These are phyloP conservation scores for Cystobasidium tubakii DNA, from an alignment of 768 basidiomycete species.

Conservation along the genomic window DNA sequence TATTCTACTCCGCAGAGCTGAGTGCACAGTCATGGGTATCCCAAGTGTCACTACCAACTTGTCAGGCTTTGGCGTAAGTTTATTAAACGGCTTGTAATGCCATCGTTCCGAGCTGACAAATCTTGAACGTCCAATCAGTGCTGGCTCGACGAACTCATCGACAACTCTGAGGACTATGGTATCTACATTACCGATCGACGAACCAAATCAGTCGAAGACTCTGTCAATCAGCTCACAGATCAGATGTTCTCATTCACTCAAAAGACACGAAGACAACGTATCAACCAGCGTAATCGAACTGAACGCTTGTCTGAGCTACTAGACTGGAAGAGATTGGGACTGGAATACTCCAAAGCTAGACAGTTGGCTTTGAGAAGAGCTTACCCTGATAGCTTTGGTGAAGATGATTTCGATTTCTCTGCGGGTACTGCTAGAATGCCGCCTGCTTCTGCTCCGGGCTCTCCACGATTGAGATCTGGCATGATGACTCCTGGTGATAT, in stretches of 20 bases:
- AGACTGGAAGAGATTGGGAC: conserved; percentile 96
- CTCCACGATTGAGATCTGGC: conserved; percentile 70
- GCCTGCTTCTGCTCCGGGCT: conserved; percentile 74
- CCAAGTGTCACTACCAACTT: conserved; percentile 95
- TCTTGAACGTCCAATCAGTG: conserved; percentile 50
- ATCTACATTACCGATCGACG: conserved; percentile 90
- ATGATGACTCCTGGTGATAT: conserved; percentile 88
- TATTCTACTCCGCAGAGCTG: conserved; percentile 66
- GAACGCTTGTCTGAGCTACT: conserved; percentile 86
- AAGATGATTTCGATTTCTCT: conserved; percentile 58
- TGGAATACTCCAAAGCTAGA: conserved; percentile 93
- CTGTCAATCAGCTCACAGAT: conserved; percentile 73
- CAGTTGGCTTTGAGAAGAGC: conserved; percentile 78
- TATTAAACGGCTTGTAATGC: background rate
- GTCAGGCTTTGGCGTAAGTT: conserved; percentile 73
- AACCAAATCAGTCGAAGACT: conserved; percentile 80
- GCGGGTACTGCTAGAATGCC: conserved; percentile 61
- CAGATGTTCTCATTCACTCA: conserved; percentile 67
- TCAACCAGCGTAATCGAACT: conserved; percentile 97
- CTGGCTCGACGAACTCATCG: conserved; percentile 97
- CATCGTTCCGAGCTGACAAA: background rate
- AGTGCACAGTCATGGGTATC: conserved; percentile 99
- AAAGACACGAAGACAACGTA: conserved; percentile 89
- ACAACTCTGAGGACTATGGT: conserved; percentile 62
- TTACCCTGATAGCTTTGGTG: conserved; percentile 86